Conservation (phyloP, 1,284 basidiomycete genomes). For the Neonothopanus nambi region DNA sequence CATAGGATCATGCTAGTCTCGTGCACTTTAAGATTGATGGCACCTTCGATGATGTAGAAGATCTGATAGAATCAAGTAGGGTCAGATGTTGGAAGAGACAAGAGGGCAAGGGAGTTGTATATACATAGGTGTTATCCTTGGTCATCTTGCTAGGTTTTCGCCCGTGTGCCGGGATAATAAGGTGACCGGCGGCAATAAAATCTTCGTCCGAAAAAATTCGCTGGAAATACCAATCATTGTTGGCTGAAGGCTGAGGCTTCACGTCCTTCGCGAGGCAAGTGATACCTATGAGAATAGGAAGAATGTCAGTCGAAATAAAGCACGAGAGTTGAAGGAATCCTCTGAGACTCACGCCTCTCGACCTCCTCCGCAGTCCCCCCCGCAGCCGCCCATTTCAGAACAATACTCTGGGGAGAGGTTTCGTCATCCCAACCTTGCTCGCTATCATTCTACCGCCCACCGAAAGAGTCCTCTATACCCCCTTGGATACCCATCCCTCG, state of each 20-base stretch:
- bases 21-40: constrained; percentile 84
- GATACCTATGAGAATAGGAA: constrained; percentile 50
- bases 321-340: constrained; percentile 31
- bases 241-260: constrained; percentile 55
- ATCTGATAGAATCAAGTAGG: constrained; percentile 51
- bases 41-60: constrained; percentile 87
- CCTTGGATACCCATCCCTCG: constrained; percentile 44
- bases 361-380: constrained; percentile 65
- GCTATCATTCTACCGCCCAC: constrained; percentile 55
- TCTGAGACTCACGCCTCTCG: constrained; percentile 60
- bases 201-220: constrained; percentile 95
- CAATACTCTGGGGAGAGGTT: constrained; percentile 67
- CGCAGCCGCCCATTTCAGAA: constrained; percentile 70
- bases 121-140: constrained; percentile 94
- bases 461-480: constrained; percentile 34
- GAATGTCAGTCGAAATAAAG: constrained; percentile 26
- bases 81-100: neutral
- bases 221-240: constrained; percentile 81
- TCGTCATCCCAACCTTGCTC: constrained; percentile 89
- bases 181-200: constrained; percentile 88
- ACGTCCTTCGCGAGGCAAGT: constrained; percentile 74
- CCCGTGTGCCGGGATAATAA: constrained; percentile 76
- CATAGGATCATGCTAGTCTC: constrained; percentile 77
- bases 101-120: constrained; percentile 42
- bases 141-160: constrained; percentile 87